Percentiles rank a stretch among this genome's conserved stretches.
Evolutionary conservation across 495 filamentous ascomycete species (phyloP).

Genomic region (Talaromyces trachyspermus): DNA sequence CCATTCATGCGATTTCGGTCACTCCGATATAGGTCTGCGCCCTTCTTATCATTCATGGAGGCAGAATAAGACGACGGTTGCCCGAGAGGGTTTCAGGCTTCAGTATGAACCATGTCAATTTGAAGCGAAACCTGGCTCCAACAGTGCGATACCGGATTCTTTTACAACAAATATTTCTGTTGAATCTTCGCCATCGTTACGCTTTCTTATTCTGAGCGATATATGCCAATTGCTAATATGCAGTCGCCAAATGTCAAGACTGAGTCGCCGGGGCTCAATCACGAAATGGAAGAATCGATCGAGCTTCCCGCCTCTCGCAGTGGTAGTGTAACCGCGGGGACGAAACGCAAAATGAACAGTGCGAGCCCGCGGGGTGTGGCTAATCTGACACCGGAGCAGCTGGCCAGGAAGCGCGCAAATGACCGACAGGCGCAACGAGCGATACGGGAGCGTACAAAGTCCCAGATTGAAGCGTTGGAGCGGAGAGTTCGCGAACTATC

Average conservation of each 20-base stretch:
- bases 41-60: no score
- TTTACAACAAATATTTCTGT: neutral
- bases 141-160: neutral
- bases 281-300: neutral
- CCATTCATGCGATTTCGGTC: no score
- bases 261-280: neutral
- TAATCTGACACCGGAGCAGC: conserved; percentile 64
- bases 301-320: neutral
- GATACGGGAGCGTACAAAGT: conserved; percentile 74
- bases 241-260: conserved; percentile 4
- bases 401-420: conserved; percentile 77
- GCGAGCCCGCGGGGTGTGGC: conserved; percentile 60
- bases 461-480: conserved; percentile 72
- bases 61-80: neutral
- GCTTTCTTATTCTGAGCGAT: no score
- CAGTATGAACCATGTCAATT: neutral
- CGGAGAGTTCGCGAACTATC: conserved; percentile 62
- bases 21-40: no score
- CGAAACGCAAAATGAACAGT: conserved; percentile 43
- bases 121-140: neutral
- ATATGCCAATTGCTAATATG: no score
- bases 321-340: conserved; percentile 18
- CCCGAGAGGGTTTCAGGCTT: neutral
- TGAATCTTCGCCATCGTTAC: no score
- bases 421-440: conserved; percentile 83